A percentile compares a stretch with the other conserved stretches of the same genome.
Conservation (phyloP, 2,329 filamentous ascomycete species). For the Akanthomyces uredinophilus region DNA sequence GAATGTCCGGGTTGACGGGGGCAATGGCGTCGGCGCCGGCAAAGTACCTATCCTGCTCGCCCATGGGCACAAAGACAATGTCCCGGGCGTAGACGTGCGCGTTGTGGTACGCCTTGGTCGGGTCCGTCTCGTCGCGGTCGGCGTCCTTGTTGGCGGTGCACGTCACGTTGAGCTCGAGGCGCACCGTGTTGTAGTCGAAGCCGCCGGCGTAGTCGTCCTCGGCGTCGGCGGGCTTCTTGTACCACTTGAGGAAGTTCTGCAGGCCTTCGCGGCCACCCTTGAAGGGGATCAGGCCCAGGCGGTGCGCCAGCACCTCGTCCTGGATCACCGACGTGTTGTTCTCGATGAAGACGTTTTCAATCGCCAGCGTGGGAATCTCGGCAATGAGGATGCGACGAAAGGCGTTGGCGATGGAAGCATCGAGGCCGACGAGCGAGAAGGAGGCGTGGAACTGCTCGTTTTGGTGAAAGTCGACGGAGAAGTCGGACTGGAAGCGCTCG, state of each 20-base stretch:
- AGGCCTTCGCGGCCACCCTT: slow-evolving; percentile 73
- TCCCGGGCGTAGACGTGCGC: slow-evolving; percentile 77
- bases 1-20: slow-evolving; percentile 83
- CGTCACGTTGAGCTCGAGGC: slow-evolving; percentile 68
- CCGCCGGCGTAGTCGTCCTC: slow-evolving; percentile 56
- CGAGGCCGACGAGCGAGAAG: slow-evolving; percentile 88
- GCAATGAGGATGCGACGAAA: slow-evolving; percentile 94
- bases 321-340: slow-evolving; percentile 98
- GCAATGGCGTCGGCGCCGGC: slow-evolving; percentile 61
- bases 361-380: slow-evolving; percentile 89
- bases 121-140: slow-evolving; percentile 68
- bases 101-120: slow-evolving; percentile 77
- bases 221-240: slow-evolving; percentile 61
- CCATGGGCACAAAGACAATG: slow-evolving; percentile 70
- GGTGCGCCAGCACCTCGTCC: slow-evolving; percentile 89
- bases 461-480: slow-evolving; percentile 77
- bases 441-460: slow-evolving; percentile 71
- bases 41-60: slow-evolving; percentile 67
- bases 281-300: slow-evolving; percentile 86
- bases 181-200: slow-evolving; percentile 82
- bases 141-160: slow-evolving; percentile 77
- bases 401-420: slow-evolving; percentile 91
- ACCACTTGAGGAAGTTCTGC: slow-evolving; percentile 74
- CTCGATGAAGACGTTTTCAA: slow-evolving; percentile 87
- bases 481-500: slow-evolving; percentile 63